Evolutionary conservation across 441 rosid genomes (phyloP).

Genomic region (Capsella rubella): DNA sequence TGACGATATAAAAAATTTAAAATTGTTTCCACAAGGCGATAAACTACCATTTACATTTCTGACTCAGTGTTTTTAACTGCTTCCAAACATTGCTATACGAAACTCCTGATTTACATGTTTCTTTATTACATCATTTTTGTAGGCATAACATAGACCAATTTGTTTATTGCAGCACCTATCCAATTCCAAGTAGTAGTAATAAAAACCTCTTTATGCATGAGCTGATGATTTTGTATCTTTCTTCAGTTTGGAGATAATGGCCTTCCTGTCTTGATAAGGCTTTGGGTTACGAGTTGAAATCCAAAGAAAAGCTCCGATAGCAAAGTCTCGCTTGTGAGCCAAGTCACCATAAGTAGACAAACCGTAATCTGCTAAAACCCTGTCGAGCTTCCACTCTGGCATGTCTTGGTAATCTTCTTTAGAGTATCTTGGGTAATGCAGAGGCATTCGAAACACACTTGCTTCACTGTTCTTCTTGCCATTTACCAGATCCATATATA

Average conservation of each 20-base stretch:
- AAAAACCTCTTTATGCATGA: background rate
- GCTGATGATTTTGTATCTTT: conserved; percentile 13
- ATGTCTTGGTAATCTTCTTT: conserved; percentile 55
- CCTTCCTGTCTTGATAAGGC: conserved; percentile 37
- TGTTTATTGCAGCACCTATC: conserved; percentile 15
- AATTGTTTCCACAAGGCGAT: background rate
- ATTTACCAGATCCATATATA: conserved; percentile 35
- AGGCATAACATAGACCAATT: background rate
- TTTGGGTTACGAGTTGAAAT: conserved; percentile 38
- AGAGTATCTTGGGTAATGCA: conserved; percentile 61
- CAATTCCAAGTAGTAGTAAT: background rate
- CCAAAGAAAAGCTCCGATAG: conserved; percentile 66
- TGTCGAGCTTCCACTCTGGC: conserved; percentile 65
- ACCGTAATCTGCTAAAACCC: conserved; percentile 55
- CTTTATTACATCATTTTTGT: conserved; percentile 20
- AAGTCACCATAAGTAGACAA: conserved; percentile 50
- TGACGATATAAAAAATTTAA: background rate
- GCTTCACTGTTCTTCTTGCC: conserved; percentile 32
- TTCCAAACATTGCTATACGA: conserved; percentile 16
- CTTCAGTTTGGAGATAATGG: conserved; percentile 24
- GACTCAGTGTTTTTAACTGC: background rate
- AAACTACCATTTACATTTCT: background rate
- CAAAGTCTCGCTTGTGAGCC: conserved; percentile 56
- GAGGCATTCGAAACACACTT: conserved; percentile 53
- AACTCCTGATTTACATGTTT: conserved; percentile 35